Percentiles rank a stretch among this genome's conserved stretches.
Conservation (phyloP, 1,139 yeast genomes). For the Ogataea hybrid region DNA sequence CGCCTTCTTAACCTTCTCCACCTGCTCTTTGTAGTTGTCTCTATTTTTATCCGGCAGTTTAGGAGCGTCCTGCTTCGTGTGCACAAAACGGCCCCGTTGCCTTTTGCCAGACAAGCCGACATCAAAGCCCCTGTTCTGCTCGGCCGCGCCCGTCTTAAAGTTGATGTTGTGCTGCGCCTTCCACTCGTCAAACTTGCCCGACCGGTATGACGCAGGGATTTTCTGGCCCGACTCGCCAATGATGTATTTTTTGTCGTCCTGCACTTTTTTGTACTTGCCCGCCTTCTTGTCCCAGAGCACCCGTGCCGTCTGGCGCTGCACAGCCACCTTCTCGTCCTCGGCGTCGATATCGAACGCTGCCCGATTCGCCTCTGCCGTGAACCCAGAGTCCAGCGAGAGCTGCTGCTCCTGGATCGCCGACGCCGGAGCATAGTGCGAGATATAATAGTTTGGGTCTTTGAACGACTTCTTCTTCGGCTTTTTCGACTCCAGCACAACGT, state of each 20-base stretch:
- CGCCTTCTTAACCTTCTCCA: slow-evolving; percentile 81
- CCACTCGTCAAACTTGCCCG: slow-evolving; percentile 94
- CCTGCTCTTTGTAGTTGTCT: slow-evolving; percentile 82
- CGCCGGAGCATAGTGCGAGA: slow-evolving; percentile 89
- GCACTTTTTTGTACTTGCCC: slow-evolving; percentile 83
- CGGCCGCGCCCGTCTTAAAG: slow-evolving; percentile 55
- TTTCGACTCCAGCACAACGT: slow-evolving; percentile 36
- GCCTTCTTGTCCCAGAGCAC: slow-evolving; percentile 93
- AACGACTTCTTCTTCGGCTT: slow-evolving; percentile 41
- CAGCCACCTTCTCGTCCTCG: slow-evolving; percentile 66
- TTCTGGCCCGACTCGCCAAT: slow-evolving; percentile 94
- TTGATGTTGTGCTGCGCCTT: slow-evolving; percentile 66
- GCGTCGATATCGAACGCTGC: slow-evolving; percentile 84
- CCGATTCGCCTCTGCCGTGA: slow-evolving; percentile 77
- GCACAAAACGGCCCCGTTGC: slow-evolving; percentile 58
- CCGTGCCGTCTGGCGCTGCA: slow-evolving; percentile 58
- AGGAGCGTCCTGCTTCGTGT: slow-evolving; percentile 76
- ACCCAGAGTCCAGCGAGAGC: slow-evolving; percentile 48
- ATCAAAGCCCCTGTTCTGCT: slow-evolving; percentile 31
- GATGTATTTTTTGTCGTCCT: slow-evolving; percentile 82
- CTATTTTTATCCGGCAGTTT: slow-evolving; percentile 84
- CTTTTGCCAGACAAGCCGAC: slow-evolving; percentile 27
- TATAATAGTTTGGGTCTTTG: slow-evolving; percentile 79
- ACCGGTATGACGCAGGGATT: slow-evolving; percentile 87
- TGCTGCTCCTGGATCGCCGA: slow-evolving; percentile 84